Percentiles rank a stretch among this genome's conserved stretches.
phyloP scores from a whole-genome alignment of 2,329 filamentous ascomycete species.

The Phialophora macrospora region DNA sequence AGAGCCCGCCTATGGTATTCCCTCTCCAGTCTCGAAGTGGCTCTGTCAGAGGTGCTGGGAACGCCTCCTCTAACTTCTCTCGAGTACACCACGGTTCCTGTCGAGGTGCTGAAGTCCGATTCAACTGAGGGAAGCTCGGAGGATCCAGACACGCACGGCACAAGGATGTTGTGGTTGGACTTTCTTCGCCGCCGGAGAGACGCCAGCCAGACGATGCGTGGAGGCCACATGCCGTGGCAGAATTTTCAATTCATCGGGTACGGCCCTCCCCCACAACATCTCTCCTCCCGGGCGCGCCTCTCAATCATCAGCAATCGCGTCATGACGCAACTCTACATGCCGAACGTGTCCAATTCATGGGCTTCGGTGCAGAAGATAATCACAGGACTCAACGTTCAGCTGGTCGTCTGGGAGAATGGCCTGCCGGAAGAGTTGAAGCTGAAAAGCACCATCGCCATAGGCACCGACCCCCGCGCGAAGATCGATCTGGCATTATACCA shows the following conservation, averaged over 20 bases:
- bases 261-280: constrained; percentile 17
- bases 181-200: constrained; percentile 24
- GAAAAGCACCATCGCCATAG: not conserved
- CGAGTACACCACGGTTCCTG: not conserved
- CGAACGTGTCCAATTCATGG: constrained; percentile 28
- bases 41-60: constrained; percentile 39
- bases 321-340: constrained; percentile 24
- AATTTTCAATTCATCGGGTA: constrained; percentile 27
- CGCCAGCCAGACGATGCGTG: constrained; percentile 24
- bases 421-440: constrained; percentile 8
- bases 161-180: constrained; percentile 24
- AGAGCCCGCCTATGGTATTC: constrained; percentile 40
- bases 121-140: not conserved
- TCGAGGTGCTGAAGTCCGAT: not conserved
- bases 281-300: constrained; percentile 23
- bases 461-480: not conserved
- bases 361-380: constrained; percentile 28
- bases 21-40: constrained; percentile 39
- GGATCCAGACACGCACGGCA: constrained; percentile 1
- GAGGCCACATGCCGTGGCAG: constrained; percentile 25
- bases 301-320: constrained; percentile 33
- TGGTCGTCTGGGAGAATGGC: constrained; percentile 26
- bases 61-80: constrained; percentile 36
- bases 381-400: constrained; percentile 26
- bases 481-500: not conserved